Base-by-base conservation (phyloP, 805 yeast genomes). In the Candida sphagnicola region DNA sequence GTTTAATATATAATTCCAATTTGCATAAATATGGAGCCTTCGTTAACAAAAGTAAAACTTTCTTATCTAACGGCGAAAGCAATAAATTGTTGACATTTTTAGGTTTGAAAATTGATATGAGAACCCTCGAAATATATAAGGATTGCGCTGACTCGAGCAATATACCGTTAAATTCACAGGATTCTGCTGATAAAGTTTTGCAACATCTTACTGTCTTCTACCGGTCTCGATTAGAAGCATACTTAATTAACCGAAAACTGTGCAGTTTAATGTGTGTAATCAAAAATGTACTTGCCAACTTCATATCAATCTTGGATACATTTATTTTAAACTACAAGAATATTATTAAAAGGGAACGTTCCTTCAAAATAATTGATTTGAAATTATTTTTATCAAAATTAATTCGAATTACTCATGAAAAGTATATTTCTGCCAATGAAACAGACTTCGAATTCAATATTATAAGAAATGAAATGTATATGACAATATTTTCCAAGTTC, bases 1-100 rank as follows among this genome's bases (percentile, higher is more conserved):
- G 31, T 1, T 38, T 53, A 1, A 50, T 60, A 1, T 37, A 45
- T 4, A 53, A 63, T 8, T 30, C 40, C 1, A 41, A 29, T 4
- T 53, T 63, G n/a, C 46, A 49, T 24, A 31, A 38, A 1, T 59
- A 55, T 41, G 73, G 73, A 1, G 73, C 70, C 1, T 52, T 45
- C 35, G 51, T 65, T 3, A 68, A 68, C 43, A 45, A 43, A 13
- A 54, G 51, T 8, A 69, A 69, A 38, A 49, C 65, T 10, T 18
- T 25, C 29, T 16, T 41, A 49, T 39, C 23, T 52, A 4, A 44
- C 42, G 26, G 43, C 53, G 2, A 30, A 40, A 10, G 18, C 4
- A 35, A 32, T 10, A 26, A 25, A 2, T 30, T 38, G 6, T 30
- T 51, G 3, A 49, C 32, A n/a, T 68, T 62, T 39, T 51, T 63